A percentile compares a stretch with the other conserved stretches of the same genome.
phyloP scores from a whole-genome alignment of 352 stramenopile species.

The Pythium coloratum region DNA sequence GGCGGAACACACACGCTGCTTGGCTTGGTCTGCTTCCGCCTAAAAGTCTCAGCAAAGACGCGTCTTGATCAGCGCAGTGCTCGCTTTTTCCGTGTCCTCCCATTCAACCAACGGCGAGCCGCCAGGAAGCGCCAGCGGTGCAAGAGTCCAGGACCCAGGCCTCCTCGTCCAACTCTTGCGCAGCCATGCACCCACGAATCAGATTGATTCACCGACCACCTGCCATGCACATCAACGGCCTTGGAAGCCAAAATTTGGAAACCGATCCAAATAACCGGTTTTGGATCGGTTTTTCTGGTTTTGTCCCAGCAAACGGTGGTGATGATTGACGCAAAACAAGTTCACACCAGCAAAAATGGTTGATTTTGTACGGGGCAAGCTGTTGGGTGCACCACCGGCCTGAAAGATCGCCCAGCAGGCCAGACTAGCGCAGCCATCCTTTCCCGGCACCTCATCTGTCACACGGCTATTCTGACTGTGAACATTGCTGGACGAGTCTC shows the following conservation, averaged over 20 bases:
- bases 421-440: background rate
- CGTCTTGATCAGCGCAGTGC: background rate
- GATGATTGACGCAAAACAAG: background rate
- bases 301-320: constrained; percentile 8
- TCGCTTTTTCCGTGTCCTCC: background rate
- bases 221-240: background rate
- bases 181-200: constrained; percentile 14
- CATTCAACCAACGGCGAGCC: background rate
- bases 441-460: background rate
- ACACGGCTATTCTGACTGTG: background rate
- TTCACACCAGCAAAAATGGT: background rate
- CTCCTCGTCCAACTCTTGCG: background rate
- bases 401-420: background rate
- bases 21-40: no score
- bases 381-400: background rate
- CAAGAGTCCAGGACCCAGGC: background rate
- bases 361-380: background rate
- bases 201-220: constrained; percentile 8
- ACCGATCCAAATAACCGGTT: constrained; percentile 28
- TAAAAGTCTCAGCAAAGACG: background rate
- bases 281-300: constrained; percentile 24
- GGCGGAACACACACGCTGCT: background rate
- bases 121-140: background rate
- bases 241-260: constrained; percentile 2
- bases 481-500: background rate